Conservation (phyloP, 371 early-diverging fungal genomes). For the Mucor ambiguus region DNA sequence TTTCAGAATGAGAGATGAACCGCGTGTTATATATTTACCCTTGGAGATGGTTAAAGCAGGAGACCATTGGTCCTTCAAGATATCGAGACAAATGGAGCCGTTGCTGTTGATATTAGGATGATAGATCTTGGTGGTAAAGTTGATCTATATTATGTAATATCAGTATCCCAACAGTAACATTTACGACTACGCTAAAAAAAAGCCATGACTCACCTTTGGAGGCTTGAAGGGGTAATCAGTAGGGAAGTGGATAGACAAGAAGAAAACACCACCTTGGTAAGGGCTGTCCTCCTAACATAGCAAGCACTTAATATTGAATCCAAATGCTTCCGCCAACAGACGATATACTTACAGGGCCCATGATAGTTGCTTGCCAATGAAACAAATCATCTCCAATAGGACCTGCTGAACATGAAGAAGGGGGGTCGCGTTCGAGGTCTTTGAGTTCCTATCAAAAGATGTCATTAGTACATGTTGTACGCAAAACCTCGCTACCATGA, state of each 20-base stretch:
- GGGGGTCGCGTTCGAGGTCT: slow-evolving; percentile 96
- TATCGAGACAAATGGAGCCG: slow-evolving; percentile 98
- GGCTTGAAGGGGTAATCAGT: slow-evolving; percentile 99
- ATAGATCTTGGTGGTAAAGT: slow-evolving; percentile 96
- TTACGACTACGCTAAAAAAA: background rate
- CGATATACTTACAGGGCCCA: slow-evolving; percentile 70
- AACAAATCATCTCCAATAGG: slow-evolving; percentile 87
- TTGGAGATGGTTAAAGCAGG: slow-evolving; percentile 98
- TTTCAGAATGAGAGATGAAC: background rate
- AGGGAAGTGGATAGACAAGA: slow-evolving; percentile 98
- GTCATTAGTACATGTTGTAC: background rate
- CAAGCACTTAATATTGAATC: background rate
- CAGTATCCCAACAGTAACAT: background rate
- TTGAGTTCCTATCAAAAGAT: slow-evolving; percentile 76
- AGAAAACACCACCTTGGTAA: slow-evolving; percentile 92
- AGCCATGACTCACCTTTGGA: slow-evolving; percentile 74
- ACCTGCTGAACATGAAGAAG: slow-evolving; percentile 92
- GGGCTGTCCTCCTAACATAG: slow-evolving; percentile 59
- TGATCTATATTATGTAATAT: slow-evolving; percentile 56
- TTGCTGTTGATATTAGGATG: slow-evolving; percentile 99
- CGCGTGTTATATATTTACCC: slow-evolving; percentile 45
- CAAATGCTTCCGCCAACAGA: no score
- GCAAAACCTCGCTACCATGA: background rate
- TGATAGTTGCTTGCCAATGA: slow-evolving; percentile 97
- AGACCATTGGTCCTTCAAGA: slow-evolving; percentile 98